phyloP scores from a whole-genome alignment of 1,284 basidiomycete genomes.

The Trichosporon asahii region DNA sequence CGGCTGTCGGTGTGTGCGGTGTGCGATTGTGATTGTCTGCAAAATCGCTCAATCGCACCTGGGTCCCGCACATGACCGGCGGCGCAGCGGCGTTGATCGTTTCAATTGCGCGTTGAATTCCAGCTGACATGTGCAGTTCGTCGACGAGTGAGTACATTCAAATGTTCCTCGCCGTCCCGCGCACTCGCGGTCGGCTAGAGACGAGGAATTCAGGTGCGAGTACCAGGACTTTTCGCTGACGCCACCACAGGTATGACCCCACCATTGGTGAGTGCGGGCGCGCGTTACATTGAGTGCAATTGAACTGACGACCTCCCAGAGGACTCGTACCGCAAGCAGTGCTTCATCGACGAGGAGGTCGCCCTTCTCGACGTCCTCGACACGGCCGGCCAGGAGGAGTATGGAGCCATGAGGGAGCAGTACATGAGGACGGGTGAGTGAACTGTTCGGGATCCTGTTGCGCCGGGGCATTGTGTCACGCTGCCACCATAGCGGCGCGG shows the following conservation, averaged over 20 bases:
- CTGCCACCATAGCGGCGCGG: slow-evolving; percentile 8
- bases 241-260: slow-evolving; percentile 69
- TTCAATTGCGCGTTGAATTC: not conserved
- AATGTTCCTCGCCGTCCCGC: not conserved
- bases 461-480: slow-evolving; percentile 15
- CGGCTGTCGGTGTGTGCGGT: no score
- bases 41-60: not conserved
- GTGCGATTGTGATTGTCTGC: not conserved
- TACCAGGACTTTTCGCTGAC: slow-evolving; percentile 11
- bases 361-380: slow-evolving; percentile 96
- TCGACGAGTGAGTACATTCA: slow-evolving; percentile 65
- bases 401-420: slow-evolving; percentile 60
- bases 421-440: slow-evolving; percentile 57
- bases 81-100: not conserved
- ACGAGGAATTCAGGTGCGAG: slow-evolving; percentile 9
- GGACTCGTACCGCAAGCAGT: slow-evolving; percentile 96
- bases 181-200: not conserved
- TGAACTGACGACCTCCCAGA: slow-evolving; percentile 28
- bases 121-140: slow-evolving; percentile 65
- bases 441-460: not conserved
- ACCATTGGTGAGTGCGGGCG: slow-evolving; percentile 65
- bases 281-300: slow-evolving; percentile 4
- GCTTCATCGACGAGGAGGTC: slow-evolving; percentile 96
- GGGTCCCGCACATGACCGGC: not conserved
- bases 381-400: slow-evolving; percentile 99